These are phyloP conservation scores for Hypoxylon sp. DNA, from an alignment of 2,329 filamentous ascomycete species.

Conservation along the genomic window DNA sequence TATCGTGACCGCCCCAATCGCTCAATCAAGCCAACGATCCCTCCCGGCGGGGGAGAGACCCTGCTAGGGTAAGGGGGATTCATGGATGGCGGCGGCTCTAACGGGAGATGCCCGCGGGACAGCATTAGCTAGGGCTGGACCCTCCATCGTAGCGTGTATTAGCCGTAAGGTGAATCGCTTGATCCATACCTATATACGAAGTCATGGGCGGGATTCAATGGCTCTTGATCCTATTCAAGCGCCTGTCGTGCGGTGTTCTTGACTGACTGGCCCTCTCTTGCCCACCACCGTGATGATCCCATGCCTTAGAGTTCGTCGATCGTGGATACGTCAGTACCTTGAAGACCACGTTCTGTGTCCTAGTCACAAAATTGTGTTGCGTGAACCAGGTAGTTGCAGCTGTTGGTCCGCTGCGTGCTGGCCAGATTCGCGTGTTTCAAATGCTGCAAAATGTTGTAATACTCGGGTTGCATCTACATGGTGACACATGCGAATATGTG, in stretches of 20 bases:
- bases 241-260: constrained; percentile 10
- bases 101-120: constrained; percentile 34
- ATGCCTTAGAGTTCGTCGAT: constrained; percentile 27
- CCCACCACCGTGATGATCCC: constrained; percentile 24
- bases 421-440: constrained; percentile 29
- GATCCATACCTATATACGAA: constrained; percentile 25
- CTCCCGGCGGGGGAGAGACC: constrained; percentile 15
- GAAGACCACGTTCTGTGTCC: constrained; percentile 6
- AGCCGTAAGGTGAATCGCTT: constrained; percentile 7
- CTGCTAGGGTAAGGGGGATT: not conserved
- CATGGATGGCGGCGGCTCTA: constrained; percentile 32
- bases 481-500: constrained; percentile 1
- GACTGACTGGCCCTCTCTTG: constrained; percentile 4
- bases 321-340: constrained; percentile 24
- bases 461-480: constrained; percentile 7
- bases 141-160: constrained; percentile 2
- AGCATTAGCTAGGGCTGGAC: constrained; percentile 29
- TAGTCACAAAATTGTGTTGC: constrained; percentile 59
- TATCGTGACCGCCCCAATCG: constrained; percentile 41
- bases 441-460: constrained; percentile 36
- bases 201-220: constrained; percentile 14
- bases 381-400: constrained; percentile 48
- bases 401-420: constrained; percentile 7
- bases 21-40: constrained; percentile 33
- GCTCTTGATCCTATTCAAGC: constrained; percentile 21